These are phyloP conservation scores for Waltiozyma sp. DNA, from an alignment of 1,139 yeast genomes.

Conservation along the genomic window DNA sequence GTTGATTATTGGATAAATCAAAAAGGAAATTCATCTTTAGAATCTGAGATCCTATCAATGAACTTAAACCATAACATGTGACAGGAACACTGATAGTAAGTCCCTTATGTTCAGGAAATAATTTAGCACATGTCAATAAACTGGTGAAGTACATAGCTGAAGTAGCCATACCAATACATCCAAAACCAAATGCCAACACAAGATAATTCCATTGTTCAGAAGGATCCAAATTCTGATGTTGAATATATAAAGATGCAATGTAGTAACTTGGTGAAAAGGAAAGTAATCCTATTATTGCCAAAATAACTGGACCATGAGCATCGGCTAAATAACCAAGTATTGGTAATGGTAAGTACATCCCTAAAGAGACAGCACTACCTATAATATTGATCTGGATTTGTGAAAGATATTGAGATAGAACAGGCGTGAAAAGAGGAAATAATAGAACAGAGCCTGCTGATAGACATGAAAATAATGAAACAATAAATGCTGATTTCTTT, in stretches of 20 bases:
- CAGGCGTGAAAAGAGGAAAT: neutral
- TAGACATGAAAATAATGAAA: conserved; percentile 44
- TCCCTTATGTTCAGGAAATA: conserved; percentile 65
- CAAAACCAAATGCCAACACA: conserved; percentile 25
- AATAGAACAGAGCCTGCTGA: conserved; percentile 43
- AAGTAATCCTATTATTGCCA: conserved; percentile 52
- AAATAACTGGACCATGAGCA: conserved; percentile 67
- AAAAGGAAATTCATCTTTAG: conserved; percentile 33
- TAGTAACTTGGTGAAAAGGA: conserved; percentile 69
- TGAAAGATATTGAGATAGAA: conserved; percentile 13
- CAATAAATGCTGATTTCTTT: conserved; percentile 25
- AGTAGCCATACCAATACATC: conserved; percentile 71
- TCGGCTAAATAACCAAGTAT: conserved; percentile 77
- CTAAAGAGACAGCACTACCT: conserved; percentile 66
- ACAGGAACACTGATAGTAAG: conserved; percentile 84
- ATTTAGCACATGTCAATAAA: conserved; percentile 72
- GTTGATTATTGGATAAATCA: conserved; percentile 17
- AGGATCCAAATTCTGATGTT: neutral
- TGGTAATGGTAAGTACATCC: conserved; percentile 81
- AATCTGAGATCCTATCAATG: conserved; percentile 40
- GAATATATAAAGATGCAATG: conserved; percentile 29
- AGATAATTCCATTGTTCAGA: conserved; percentile 16
- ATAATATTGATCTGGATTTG: conserved; percentile 69
- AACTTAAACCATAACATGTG: conserved; percentile 74
- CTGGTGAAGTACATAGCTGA: conserved; percentile 72